phyloP scores from a whole-genome alignment of 371 early-diverging fungal genomes.

The Nematocida major region DNA sequence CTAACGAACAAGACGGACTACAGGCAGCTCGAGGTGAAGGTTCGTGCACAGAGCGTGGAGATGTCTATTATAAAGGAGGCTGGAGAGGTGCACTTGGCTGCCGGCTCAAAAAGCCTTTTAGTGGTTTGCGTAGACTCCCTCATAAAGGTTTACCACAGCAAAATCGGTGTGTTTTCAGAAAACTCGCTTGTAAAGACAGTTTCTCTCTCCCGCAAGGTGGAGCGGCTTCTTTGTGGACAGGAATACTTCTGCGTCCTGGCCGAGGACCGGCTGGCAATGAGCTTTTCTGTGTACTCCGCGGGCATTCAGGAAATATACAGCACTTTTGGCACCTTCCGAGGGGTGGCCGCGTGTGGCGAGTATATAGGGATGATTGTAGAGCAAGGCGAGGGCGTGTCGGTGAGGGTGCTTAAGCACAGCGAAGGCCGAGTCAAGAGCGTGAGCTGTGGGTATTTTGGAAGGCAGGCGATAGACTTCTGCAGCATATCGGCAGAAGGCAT shows the following conservation, averaged over 20 bases:
- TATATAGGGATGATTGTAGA: background rate
- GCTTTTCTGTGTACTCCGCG: background rate
- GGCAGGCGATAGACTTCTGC: conserved; percentile 15
- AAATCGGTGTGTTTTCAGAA: background rate
- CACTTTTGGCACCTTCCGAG: background rate
- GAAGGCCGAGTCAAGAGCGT: background rate
- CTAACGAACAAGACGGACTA: background rate
- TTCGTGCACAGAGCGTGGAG: background rate
- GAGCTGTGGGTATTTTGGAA: background rate
- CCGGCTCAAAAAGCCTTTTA: background rate
- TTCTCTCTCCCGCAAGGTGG: background rate
- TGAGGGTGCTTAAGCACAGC: background rate
- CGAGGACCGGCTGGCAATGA: background rate
- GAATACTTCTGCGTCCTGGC: conserved; percentile 23
- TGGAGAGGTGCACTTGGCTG: background rate
- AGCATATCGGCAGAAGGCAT: background rate
- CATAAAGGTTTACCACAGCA: background rate
- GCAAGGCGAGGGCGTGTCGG: conserved; percentile 1
- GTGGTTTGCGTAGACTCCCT: background rate
- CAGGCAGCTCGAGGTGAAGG: conserved; percentile 12
- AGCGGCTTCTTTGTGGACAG: conserved; percentile 13
- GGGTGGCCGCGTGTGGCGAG: conserved; percentile 7
- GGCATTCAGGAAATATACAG: conserved; percentile 2
- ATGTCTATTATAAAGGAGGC: conserved; percentile 12
- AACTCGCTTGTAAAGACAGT: background rate